phyloP scores from a whole-genome alignment of 345 rosid genomes.

The Anastatica hierochuntica region DNA sequence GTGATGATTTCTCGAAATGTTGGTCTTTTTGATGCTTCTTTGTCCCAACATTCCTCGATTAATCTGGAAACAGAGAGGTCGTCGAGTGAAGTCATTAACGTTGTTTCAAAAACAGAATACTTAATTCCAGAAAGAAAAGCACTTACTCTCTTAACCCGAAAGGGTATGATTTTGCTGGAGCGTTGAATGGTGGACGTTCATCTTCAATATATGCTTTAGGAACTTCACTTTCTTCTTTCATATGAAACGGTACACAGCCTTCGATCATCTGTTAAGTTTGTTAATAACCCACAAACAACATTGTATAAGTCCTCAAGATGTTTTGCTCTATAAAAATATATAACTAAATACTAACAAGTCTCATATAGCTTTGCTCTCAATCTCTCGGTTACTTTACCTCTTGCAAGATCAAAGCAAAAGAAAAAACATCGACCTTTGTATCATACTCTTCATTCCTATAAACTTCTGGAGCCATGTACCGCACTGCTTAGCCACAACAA shows the following conservation, averaged over 20 bases:
- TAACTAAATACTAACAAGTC: not conserved
- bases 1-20: slow-evolving; percentile 50
- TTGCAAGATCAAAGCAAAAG: slow-evolving; percentile 74
- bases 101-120: not conserved
- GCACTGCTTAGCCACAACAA: slow-evolving; percentile 30
- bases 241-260: slow-evolving; percentile 60
- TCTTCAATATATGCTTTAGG: slow-evolving; percentile 55
- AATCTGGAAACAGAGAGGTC: slow-evolving; percentile 29
- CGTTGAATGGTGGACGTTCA: slow-evolving; percentile 74
- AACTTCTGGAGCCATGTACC: slow-evolving; percentile 82
- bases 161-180: slow-evolving; percentile 45
- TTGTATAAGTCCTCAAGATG: not conserved
- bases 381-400: slow-evolving; percentile 53
- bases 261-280: slow-evolving; percentile 75
- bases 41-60: slow-evolving; percentile 66
- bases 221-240: slow-evolving; percentile 53
- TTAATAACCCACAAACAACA: slow-evolving; percentile 3
- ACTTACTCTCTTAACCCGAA: slow-evolving; percentile 52
- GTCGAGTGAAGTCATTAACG: not conserved
- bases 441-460: slow-evolving; percentile 70
- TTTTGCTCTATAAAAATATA: not conserved
- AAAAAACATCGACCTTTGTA: slow-evolving; percentile 73
- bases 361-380: not conserved
- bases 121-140: too few relatives aligned
- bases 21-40: slow-evolving; percentile 58